These are phyloP conservation scores for Chlamydomonas schloesseri DNA, from an alignment of 139 green algal genomes.

Conservation along the genomic window DNA sequence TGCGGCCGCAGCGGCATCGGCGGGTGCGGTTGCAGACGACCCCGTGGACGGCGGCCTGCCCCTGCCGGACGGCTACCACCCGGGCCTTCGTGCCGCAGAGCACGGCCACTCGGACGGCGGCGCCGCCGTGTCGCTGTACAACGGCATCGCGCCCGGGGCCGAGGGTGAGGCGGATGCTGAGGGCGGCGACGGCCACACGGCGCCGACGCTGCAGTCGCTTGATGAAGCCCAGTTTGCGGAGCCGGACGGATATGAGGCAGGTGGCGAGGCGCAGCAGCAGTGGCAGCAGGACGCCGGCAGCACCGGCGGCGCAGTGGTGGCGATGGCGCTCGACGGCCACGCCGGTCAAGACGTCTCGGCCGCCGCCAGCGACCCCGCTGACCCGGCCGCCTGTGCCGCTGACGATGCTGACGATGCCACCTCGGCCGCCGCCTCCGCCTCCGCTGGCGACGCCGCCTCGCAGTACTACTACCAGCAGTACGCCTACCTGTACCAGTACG, in stretches of 20 bases:
- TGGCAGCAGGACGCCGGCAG: no score
- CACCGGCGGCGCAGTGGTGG: no score
- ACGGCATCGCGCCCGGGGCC: background rate
- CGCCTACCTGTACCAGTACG: slow-evolving; percentile 71
- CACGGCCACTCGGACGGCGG: slow-evolving; percentile 10
- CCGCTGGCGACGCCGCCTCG: background rate
- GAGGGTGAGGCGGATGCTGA: background rate
- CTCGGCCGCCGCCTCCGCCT: background rate
- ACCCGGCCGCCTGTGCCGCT: background rate
- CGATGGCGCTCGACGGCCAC: background rate
- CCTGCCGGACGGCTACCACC: no score
- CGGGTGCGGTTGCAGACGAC: no score
- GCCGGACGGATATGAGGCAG: background rate
- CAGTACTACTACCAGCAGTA: slow-evolving; percentile 70
- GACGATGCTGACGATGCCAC: no score
- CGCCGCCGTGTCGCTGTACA: slow-evolving; percentile 5
- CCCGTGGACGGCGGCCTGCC: no score
- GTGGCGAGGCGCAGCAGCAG: background rate
- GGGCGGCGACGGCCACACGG: background rate
- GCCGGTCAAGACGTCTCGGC: no score
- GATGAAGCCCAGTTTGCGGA: no score
- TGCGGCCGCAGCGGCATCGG: background rate
- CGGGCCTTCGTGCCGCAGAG: no score
- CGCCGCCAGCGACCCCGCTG: background rate
- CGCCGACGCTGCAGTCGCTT: no score